These are phyloP conservation scores for Ophiocordyceps sinensis DNA, from an alignment of 2,329 filamentous ascomycete species.

Conservation along the genomic window DNA sequence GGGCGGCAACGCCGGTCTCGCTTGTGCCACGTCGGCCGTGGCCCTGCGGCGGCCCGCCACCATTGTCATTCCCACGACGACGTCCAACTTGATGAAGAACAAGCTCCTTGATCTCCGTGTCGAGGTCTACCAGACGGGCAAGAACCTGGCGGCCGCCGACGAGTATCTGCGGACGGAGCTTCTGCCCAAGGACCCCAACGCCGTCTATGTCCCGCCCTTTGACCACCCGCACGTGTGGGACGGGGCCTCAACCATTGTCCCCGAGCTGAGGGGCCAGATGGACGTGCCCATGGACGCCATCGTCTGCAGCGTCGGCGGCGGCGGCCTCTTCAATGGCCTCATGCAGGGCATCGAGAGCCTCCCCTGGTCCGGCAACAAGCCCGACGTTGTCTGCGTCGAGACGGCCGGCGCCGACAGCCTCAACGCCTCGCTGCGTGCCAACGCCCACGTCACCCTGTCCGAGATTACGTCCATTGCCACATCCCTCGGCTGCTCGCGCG, in stretches of 20 bases:
- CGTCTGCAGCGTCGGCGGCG: slow-evolving; percentile 68
- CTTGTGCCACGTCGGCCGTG: slow-evolving; percentile 58
- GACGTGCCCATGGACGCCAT: slow-evolving; percentile 47
- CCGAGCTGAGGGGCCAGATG: slow-evolving; percentile 28
- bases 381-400: slow-evolving; percentile 57
- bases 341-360: slow-evolving; percentile 49
- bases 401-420: slow-evolving; percentile 62
- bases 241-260: slow-evolving; percentile 45
- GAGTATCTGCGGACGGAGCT: slow-evolving; percentile 45
- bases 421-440: slow-evolving; percentile 41
- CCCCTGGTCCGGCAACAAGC: slow-evolving; percentile 17
- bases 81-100: slow-evolving; percentile 53
- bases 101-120: slow-evolving; percentile 57
- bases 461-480: slow-evolving; percentile 64
- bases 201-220: slow-evolving; percentile 56
- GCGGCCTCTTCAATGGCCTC: slow-evolving; percentile 65
- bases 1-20: slow-evolving; percentile 75
- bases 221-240: slow-evolving; percentile 55
- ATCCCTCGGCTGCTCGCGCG: slow-evolving; percentile 57
- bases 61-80: slow-evolving; percentile 56
- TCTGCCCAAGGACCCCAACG: slow-evolving; percentile 33
- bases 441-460: slow-evolving; percentile 45
- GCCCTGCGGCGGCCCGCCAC: slow-evolving; percentile 52
- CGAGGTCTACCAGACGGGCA: slow-evolving; percentile 53
- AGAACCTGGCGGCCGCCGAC: slow-evolving; percentile 57